Base-by-base conservation (phyloP, 805 yeast genomes). In the Isabelozyma gotoi region DNA sequence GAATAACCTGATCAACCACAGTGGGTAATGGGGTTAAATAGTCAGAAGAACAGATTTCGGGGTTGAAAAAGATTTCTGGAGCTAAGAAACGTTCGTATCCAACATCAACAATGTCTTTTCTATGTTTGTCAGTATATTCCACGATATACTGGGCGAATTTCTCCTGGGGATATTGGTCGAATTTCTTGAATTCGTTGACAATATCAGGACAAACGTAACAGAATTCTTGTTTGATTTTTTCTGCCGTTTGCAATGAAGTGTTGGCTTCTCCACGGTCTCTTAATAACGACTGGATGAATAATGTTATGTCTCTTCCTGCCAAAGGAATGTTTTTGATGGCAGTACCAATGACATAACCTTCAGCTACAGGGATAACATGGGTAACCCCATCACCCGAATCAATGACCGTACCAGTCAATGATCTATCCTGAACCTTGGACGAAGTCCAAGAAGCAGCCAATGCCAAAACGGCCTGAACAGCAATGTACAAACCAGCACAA, bases 341-440 rank as follows among this genome's bases (percentile, higher is more conserved):
- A 11, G 96, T 84, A 5, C 98, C 99, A 63, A 94, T 94, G 27
- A 94, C 99, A 62, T 94, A 94, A 46, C 99, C 99, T 71, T 94
- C 99, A 19, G 99, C 98, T 29, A 94, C 99, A 12, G 99, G 98
- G 50, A 94, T 94, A 37, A 94, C 98, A 65, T 94, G 99, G 10
- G 99, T 94, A 3, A 94, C 99, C 76, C 99, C 99, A 62, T 92
- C 99, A 72, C 99, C 99, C 2, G 95, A 85, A 63, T 94, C 99
- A 56, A 94, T 92, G 52, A 94, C 99, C 0, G 98, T 94, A 67
- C 99, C 99, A 6, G 99, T 94, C 55, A 94, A 76, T 1, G 98
- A 89, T 67, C 97, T 82, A 60, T 92, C 99, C 47, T 83, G 84
- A 21, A 90, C 98, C 63, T 94, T 94, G 14, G 96, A 82, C 11